phyloP scores from a whole-genome alignment of 805 yeast species.

The Tetrapisispora namnaoensis region DNA sequence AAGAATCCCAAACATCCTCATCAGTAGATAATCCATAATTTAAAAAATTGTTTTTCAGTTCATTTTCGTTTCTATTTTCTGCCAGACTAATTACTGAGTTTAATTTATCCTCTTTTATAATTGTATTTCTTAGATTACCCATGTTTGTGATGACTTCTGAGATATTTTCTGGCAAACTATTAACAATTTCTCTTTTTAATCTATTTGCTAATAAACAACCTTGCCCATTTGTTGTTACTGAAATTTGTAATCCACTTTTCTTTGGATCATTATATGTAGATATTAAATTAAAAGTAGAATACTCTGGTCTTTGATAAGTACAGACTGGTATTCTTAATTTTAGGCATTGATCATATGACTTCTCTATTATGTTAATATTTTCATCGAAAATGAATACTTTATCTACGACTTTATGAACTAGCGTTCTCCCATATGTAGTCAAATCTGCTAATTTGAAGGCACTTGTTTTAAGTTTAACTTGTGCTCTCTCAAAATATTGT shows the following conservation, averaged over 20 bases:
- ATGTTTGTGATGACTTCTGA: conserved; percentile 59
- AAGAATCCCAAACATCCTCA: conserved; percentile 49
- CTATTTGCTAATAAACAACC: conserved; percentile 83
- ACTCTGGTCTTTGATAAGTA: conserved; percentile 60
- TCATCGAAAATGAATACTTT: conserved; percentile 47
- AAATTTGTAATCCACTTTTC: conserved; percentile 51
- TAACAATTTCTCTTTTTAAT: conserved; percentile 62
- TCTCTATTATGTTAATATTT: conserved; percentile 30
- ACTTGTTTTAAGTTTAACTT: conserved; percentile 27
- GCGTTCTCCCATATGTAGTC: conserved; percentile 46
- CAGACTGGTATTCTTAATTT: conserved; percentile 71
- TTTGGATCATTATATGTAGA: conserved; percentile 64
- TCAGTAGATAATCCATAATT: conserved; percentile 37
- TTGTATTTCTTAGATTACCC: conserved; percentile 51
- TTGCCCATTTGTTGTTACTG: conserved; percentile 77
- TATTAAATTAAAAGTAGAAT: conserved; percentile 65
- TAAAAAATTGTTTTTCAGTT: background rate
- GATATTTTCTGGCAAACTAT: conserved; percentile 57
- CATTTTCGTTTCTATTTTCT: background rate
- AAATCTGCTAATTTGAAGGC: conserved; percentile 38
- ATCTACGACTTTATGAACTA: conserved; percentile 61
- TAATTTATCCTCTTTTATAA: conserved; percentile 43
- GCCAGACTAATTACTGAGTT: background rate
- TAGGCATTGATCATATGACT: conserved; percentile 43
- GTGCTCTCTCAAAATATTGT: conserved; percentile 16